These are phyloP conservation scores for Nidularia pulvinata DNA, from an alignment of 768 basidiomycete genomes.

Conservation along the genomic window DNA sequence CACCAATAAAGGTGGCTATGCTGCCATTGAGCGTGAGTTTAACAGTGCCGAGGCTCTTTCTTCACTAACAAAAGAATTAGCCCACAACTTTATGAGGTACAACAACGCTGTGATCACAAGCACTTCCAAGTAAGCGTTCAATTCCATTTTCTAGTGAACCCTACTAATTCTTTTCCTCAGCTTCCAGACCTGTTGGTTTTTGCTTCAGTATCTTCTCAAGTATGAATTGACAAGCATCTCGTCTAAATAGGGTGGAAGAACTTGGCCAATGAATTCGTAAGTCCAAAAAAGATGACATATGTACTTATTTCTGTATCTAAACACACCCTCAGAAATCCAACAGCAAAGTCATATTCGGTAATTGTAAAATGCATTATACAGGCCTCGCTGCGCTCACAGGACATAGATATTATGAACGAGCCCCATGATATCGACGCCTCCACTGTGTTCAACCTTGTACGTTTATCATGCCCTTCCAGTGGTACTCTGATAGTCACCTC, in stretches of 20 bases:
- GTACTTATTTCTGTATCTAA: not conserved
- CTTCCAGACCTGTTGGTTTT: slow-evolving; percentile 46
- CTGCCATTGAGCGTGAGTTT: slow-evolving; percentile 51
- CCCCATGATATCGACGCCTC: slow-evolving; percentile 56
- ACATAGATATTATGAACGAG: slow-evolving; percentile 56
- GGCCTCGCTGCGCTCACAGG: not conserved
- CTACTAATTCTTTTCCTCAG: slow-evolving; percentile 15
- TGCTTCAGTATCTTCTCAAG: not conserved
- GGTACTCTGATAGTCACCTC: slow-evolving; percentile 1
- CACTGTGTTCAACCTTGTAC: slow-evolving; percentile 49
- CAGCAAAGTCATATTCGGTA: slow-evolving; percentile 52
- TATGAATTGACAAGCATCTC: not conserved
- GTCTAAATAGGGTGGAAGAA: slow-evolving; percentile 49
- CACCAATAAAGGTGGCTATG: slow-evolving; percentile 58
- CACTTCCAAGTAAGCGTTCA: slow-evolving; percentile 36
- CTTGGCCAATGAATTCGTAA: slow-evolving; percentile 52
- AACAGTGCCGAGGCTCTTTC: not conserved
- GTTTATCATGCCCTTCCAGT: slow-evolving; percentile 7
- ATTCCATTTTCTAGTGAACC: not conserved
- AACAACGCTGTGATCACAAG: slow-evolving; percentile 49
- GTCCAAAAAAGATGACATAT: slow-evolving; percentile 9
- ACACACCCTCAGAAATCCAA: slow-evolving; percentile 34
- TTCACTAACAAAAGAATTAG: slow-evolving; percentile 15
- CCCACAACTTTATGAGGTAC: slow-evolving; percentile 65
- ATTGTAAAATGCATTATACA: not conserved